Base-by-base conservation (phyloP, 805 yeast species). In the Teunomyces cretensis region DNA sequence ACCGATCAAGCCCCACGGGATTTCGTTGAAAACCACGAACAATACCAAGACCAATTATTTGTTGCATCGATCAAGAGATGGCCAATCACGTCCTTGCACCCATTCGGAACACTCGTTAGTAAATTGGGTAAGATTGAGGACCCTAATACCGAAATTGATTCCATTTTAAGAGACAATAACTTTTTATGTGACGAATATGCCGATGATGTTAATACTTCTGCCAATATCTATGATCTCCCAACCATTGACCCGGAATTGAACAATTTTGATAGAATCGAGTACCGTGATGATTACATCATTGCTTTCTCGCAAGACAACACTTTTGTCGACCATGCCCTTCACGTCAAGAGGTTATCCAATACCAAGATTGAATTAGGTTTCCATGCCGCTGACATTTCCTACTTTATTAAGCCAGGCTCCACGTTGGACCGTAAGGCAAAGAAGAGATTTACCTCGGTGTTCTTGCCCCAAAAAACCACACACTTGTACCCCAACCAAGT, bases 51-150 rank as follows among this genome's bases (percentile, higher is more conserved):
- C 60, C 87, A 84, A 56, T 70, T 91, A 42, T 94, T 92, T 61
- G 92, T 94, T 49, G 97, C 98, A 0, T 86, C 96, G 1, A 92
- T 94, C 59, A 94, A 94, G 65, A 84, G 99, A 66, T 94, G 99
- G 99, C 99, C 99, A 60, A 94, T 94, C 65, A 94, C 99, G 8
- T 92, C 98, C 0, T 77, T 94, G 64, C 99, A 94, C 72, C 99
- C 99, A 4, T 94, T 94, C 61, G 99, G 99, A 56, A 90, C 96
- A 26, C 72, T 94, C 46, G 85, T 92, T 19, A 86, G 91, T 38
- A 88, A 87, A 55, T 72, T 94, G 50, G 99, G 99, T 17, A 77
- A 81, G 31, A 81, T 87, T 57, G 88, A 83, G 52, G 92, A 85
- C 50, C 78, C 83, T 2, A 72, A 76, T 16, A 88, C 92, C 33